Base-by-base conservation (phyloP, 2,329 filamentous ascomycete species). In the Escovopsis sp. region DNA sequence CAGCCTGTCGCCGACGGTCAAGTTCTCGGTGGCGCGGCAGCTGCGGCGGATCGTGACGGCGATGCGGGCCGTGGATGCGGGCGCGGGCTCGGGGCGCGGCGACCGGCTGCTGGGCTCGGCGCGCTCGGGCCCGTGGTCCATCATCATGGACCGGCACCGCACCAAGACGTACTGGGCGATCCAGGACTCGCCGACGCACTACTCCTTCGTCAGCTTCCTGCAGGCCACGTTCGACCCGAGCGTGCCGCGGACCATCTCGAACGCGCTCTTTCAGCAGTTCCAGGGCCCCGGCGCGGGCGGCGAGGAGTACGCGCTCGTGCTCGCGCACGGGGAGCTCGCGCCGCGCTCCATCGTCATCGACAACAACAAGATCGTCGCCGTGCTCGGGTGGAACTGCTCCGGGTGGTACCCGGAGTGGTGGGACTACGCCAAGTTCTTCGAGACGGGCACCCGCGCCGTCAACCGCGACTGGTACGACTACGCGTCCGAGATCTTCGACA, bases 341-440 rank as follows among this genome's bases (percentile, higher is more conserved):
- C 58, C 55, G 3, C 49, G 37, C n/a, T 55, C 58, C 30, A 57
- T 59, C 32, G 43, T 60, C n/a, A 50, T 59, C 8, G 40, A 48
- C 1, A 47, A 54, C 9, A 45, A 41, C 15, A 44, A 43, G 19
- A 51, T 60, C 33, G 44, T 45, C 8, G 49, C 48, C 40, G 51
- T 60, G 35, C 40, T 54, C 6, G 55, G 57, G 12, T 60, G 57
- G 58, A 55, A 58, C 38, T 56, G 48, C 28, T 53, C 55, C 4
- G 58, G 58, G 15, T 52, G 49, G 46, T 60, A 59, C 45, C 58
- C 58, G 1, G 48, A 48, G 12, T 60, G 58, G 58, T 59, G 58
- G 58, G 57, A 60, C 7, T 60, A 59, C 38, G 56, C 49, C 43
- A 58, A 58, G 36, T 60, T 60, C 42, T 59, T 59, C 33, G 58